Evolutionary conservation across 73 alveolate species (phyloP), one percentile per base, ranked within the genome.

Genomic region (Loxodes magnus): DNA sequence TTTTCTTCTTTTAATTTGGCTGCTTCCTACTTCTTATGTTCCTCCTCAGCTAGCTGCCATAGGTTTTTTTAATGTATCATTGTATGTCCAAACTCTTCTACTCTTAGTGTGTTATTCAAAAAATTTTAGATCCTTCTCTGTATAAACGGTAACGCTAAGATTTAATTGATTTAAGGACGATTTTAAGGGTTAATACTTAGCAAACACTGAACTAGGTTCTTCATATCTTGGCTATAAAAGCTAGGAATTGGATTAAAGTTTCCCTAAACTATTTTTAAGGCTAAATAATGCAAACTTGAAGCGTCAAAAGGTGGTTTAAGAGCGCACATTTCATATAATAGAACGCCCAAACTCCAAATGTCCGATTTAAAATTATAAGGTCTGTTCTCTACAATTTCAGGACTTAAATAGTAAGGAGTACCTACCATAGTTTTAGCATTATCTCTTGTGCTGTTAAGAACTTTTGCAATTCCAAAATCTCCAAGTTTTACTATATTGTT

Each of bases 381-480:
- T 44, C 79, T 84, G 43, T 60, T 67, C 49, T 73, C 92, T 6
- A 92, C 71, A 27, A 92, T 92, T 65, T 92, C 98, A n/a, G 98
- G 98, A 4, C 96, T 52, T 43, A 84, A 63, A 51, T 84, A 89
- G 62, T 89, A 89, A 3, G 96, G 98, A 15, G 98, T 89, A 10
- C 96, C 98, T 35, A 92, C 87, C 34, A 71, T 69, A 7, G 96
- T 82, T 39, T 56, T 72, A 30, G 96, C 93, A 35, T 86, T 73
- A 34, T 81, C 95, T 59, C 78, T 67, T 0, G 96, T 90, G 51
- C 67, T 66, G 31, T 55, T 50, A 49, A 90, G 58, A 2, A 77
- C 90, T 73, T 77, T 86, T 2, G 98, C 88, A 38, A 90, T 81
- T 31, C 96, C 95, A 65, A 90, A 90, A 72, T 90, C 96, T 14